phyloP scores from a whole-genome alignment of 306 rosid species.

The Vicia faba region DNA sequence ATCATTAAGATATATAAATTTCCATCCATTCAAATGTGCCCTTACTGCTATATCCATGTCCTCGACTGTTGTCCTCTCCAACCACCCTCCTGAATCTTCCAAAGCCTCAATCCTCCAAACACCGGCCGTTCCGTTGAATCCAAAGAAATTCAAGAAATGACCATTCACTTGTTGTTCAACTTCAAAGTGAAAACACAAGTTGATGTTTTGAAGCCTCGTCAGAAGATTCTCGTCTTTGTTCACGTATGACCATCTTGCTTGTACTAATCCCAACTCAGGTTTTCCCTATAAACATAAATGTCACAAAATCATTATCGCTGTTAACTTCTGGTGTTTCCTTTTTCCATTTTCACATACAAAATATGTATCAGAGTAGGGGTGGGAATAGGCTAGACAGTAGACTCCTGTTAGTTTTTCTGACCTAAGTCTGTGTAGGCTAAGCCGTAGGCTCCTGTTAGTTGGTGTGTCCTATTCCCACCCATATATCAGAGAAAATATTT shows the following conservation, averaged over 20 bases:
- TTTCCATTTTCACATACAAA: neutral
- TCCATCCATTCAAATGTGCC: slow-evolving; percentile 96
- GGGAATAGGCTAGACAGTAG: too few relatives aligned
- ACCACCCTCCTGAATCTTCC: slow-evolving; percentile 98
- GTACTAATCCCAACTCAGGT: slow-evolving; percentile 91
- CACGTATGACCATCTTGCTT: slow-evolving; percentile 93
- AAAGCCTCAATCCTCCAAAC: slow-evolving; percentile 94
- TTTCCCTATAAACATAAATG: slow-evolving; percentile 63
- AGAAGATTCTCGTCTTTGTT: slow-evolving; percentile 96
- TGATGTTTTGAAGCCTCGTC: slow-evolving; percentile 90
- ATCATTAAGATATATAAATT: slow-evolving; percentile 89
- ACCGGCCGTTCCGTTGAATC: slow-evolving; percentile 98
- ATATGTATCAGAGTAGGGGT: neutral
- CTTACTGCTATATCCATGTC: slow-evolving; percentile 98
- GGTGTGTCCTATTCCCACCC: too few relatives aligned
- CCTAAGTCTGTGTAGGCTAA: too few relatives aligned
- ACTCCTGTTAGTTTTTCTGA: too few relatives aligned
- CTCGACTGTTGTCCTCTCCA: slow-evolving; percentile 95
- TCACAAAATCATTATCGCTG: neutral
- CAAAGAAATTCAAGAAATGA: slow-evolving; percentile 81
- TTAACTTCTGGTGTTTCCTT: neutral
- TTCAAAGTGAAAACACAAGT: slow-evolving; percentile 97
- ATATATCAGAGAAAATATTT: too few relatives aligned
- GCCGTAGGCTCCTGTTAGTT: too few relatives aligned
- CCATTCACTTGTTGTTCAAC: slow-evolving; percentile 99